Percentiles rank a stretch among this genome's conserved stretches.
phyloP scores from a whole-genome alignment of 139 green algal species.

The Eudorina sp. region DNA sequence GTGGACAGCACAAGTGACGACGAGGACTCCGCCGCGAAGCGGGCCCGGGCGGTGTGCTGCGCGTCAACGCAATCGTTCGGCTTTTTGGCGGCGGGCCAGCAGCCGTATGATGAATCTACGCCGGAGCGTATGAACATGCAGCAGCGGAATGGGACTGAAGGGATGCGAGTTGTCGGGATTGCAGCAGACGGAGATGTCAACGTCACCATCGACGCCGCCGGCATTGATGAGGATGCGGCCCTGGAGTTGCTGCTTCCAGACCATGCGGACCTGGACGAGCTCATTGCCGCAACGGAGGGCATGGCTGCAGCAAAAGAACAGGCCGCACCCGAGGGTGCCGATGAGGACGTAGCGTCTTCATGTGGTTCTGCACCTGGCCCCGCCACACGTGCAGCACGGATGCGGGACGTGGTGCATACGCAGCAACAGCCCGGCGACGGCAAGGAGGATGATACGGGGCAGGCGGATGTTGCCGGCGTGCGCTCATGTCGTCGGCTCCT shows the following conservation, averaged over 20 bases:
- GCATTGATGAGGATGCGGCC: not conserved
- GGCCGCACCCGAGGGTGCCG: not conserved
- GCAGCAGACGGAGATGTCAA: not conserved
- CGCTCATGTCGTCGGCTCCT: not conserved
- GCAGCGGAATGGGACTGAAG: no score
- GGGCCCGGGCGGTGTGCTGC: not conserved
- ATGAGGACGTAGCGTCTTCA: not conserved
- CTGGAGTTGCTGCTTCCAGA: constrained; percentile 38
- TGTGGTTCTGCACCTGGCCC: constrained; percentile 34
- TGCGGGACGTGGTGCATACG: not conserved
- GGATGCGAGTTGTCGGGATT: no score
- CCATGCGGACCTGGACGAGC: constrained; percentile 10
- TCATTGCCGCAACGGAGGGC: constrained; percentile 24
- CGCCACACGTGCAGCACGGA: constrained; percentile 5
- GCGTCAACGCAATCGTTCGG: not conserved
- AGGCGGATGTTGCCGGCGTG: not conserved
- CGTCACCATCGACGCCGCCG: not conserved
- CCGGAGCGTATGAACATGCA: not conserved
- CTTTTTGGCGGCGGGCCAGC: not conserved
- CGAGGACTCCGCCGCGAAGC: not conserved
- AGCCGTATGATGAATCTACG: not conserved
- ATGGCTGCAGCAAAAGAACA: not conserved
- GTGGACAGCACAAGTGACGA: constrained; percentile 28
- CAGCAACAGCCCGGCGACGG: not conserved
- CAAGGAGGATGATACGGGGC: not conserved